phyloP scores from a whole-genome alignment of 106 monocot species.

The Ottelia alismoides region DNA sequence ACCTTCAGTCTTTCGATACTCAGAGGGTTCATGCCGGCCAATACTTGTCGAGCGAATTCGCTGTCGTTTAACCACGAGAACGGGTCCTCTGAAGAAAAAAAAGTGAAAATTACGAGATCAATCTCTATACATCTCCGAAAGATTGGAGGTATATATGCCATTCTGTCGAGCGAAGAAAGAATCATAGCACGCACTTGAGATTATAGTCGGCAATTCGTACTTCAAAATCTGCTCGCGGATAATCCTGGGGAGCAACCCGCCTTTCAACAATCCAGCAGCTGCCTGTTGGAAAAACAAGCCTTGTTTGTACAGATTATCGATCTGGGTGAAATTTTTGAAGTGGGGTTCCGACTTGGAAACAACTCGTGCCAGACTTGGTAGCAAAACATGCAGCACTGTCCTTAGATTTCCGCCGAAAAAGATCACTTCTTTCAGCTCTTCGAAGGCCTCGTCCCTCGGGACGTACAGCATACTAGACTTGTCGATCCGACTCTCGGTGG shows the following conservation, averaged over 20 bases:
- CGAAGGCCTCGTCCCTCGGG: slow-evolving; percentile 60
- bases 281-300: slow-evolving; percentile 17
- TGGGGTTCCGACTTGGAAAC: slow-evolving; percentile 34
- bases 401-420: slow-evolving; percentile 35
- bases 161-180: neutral
- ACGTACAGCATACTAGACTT: slow-evolving; percentile 46
- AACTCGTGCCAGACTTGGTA: slow-evolving; percentile 27
- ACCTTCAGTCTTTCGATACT: slow-evolving; percentile 58
- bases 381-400: slow-evolving; percentile 42
- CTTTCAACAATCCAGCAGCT: slow-evolving; percentile 1
- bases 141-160: neutral
- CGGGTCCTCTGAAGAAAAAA: slow-evolving; percentile 31
- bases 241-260: slow-evolving; percentile 7
- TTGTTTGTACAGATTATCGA: slow-evolving; percentile 52
- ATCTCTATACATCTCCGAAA: neutral
- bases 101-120: no score
- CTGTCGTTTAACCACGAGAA: slow-evolving; percentile 69
- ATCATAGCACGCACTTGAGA: slow-evolving; percentile 26
- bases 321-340: slow-evolving; percentile 47
- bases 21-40: slow-evolving; percentile 68
- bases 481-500: slow-evolving; percentile 32
- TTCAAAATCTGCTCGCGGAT: slow-evolving; percentile 30
- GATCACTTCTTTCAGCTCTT: slow-evolving; percentile 42
- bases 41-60: slow-evolving; percentile 58
- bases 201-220: slow-evolving; percentile 46